A percentile compares a stretch with the other conserved stretches of the same genome.
These are phyloP conservation scores for Podila clonocystis DNA, from an alignment of 192 early-diverging fungal species.

Conservation along the genomic window DNA sequence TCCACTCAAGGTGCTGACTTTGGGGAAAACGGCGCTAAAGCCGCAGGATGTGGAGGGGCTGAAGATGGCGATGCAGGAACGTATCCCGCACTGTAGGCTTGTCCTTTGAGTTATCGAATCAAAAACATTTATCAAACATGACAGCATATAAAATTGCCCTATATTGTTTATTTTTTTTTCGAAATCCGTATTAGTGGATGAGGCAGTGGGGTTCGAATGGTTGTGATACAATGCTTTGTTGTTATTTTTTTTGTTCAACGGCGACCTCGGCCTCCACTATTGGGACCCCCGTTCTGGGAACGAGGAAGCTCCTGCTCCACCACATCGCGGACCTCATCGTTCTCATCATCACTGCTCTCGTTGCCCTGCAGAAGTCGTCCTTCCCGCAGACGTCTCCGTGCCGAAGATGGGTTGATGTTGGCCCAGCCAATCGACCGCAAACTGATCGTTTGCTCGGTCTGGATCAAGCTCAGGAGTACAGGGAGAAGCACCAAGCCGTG, in stretches of 20 bases:
- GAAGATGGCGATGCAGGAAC: not conserved
- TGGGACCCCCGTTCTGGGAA: constrained; percentile 26
- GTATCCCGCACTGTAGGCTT: not conserved
- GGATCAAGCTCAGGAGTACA: constrained; percentile 61
- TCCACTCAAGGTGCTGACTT: not conserved
- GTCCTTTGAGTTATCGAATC: not conserved
- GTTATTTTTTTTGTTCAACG: not conserved
- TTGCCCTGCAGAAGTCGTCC: constrained; percentile 31
- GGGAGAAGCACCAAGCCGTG: constrained; percentile 70
- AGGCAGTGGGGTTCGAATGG: not conserved
- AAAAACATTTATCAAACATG: not conserved
- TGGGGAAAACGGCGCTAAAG: constrained; percentile 6
- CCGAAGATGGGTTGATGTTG: constrained; percentile 9
- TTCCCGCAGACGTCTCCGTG: constrained; percentile 27
- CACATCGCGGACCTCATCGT: constrained; percentile 20
- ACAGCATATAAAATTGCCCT: not conserved
- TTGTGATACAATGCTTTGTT: too few species aligned
- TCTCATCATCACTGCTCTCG: constrained; percentile 42
- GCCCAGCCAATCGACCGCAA: constrained; percentile 40
- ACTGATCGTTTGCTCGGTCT: constrained; percentile 28
- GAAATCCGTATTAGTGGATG: not conserved
- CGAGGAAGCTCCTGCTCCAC: constrained; percentile 43
- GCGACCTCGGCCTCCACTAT: constrained; percentile 10
- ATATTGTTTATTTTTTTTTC: not conserved
- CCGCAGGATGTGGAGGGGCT: not conserved